Conservation (phyloP, 2,329 filamentous ascomycete species). For the Alternaria sp. region DNA sequence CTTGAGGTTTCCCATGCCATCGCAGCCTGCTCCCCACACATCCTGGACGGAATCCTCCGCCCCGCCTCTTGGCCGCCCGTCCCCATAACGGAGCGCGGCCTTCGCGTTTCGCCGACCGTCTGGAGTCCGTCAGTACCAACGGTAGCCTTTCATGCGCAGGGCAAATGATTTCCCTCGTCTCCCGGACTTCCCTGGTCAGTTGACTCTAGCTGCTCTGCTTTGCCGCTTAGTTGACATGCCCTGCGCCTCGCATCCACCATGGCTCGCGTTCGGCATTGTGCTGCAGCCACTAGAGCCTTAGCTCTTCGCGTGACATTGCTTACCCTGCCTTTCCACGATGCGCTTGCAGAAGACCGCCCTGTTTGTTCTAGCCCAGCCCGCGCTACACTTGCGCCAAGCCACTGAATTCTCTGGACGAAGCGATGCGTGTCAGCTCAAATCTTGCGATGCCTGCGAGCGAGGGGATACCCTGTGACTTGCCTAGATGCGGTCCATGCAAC, state of each 20-base stretch:
- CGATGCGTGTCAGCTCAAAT: constrained; percentile 40
- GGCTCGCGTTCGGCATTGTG: constrained; percentile 15
- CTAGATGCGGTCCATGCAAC: constrained; percentile 35
- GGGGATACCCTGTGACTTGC: constrained; percentile 35
- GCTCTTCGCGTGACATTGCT: constrained; percentile 24
- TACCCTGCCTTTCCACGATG: constrained; percentile 23
- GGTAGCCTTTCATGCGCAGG: constrained; percentile 11
- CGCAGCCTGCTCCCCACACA: constrained; percentile 19
- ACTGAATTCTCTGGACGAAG: constrained; percentile 21
- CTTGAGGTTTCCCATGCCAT: constrained; percentile 3
- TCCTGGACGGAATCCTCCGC: constrained; percentile 13
- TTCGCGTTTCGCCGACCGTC: constrained; percentile 34
- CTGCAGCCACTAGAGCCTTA: constrained; percentile 28
- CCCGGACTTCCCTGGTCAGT: constrained; percentile 8
- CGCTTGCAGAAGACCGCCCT: constrained; percentile 15
- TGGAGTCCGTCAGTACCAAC: constrained; percentile 14
- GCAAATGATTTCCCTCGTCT: constrained; percentile 15
- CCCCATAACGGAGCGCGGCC: constrained; percentile 30
- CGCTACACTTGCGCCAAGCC: constrained; percentile 29
- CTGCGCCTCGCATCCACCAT: constrained; percentile 14
- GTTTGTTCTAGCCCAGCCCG: constrained; percentile 22
- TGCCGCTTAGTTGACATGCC: neutral
- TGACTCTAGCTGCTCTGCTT: constrained; percentile 6
- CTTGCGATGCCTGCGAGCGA: constrained; percentile 27
- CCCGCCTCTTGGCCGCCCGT: constrained; percentile 7